Base-by-base conservation (phyloP, 495 filamentous ascomycete species). In the Aspergillus asperescens region DNA sequence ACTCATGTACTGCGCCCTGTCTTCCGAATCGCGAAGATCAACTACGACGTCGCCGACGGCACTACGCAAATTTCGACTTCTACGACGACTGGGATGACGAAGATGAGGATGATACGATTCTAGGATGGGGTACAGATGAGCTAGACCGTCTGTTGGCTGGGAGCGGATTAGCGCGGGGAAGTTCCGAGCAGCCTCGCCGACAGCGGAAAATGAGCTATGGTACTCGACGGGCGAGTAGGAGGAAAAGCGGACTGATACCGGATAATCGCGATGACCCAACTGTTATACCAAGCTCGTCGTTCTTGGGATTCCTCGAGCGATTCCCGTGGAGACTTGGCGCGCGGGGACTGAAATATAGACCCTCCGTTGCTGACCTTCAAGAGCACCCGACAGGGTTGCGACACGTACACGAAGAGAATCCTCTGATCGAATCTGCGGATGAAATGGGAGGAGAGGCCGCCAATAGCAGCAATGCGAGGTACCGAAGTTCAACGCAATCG, bases 41-140 rank as follows among this genome's bases (percentile, higher is more conserved):
- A 34, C 71, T 81, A 19, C 82, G 87, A 5, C 80, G 89, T 39
- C 75, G 80, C 45, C 75, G 81, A 70, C 73, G 85, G 56, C 85
- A 84, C 8, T 71, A 82, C 32, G 84, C 88, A 22, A 90, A 95
- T 56, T 98, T 98, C 59, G 94, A 96, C 59, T 98, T 98, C 73
- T 98, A 98, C 72, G 93, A 98, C 65, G 91, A 96, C 62, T 96
- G 92, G 90, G 89, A 96, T 43, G 89, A 90, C 48, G 84, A 87
- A 20, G 80, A 80, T 31, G 77, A 61, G 15, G 70, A 71, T 37
- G 78, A 86, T 43, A 80, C 81, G 7, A 61, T 92, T 32, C 63
- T 92, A 46, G 83, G 83, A 25, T 87, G 83, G 74, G 86, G 83
- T 0, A 86, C 86, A 54, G 90, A 91, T 48, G 90, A 96, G 67